These are phyloP conservation scores for Cyclocybe cylindracea DNA, from an alignment of 768 basidiomycete genomes.

Conservation along the genomic window DNA sequence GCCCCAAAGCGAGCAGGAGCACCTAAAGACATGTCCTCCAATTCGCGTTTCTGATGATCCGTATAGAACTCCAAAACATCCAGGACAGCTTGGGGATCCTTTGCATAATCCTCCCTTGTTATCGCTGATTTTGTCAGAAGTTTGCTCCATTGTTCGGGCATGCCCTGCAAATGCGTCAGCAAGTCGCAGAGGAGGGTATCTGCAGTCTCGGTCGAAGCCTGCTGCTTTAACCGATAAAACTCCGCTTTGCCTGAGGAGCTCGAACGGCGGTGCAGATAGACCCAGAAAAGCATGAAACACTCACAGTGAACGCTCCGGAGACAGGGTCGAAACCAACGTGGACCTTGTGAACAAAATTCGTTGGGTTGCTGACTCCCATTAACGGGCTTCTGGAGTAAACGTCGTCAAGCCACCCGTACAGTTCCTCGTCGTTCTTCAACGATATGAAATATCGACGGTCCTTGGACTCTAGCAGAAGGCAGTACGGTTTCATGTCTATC, in stretches of 20 bases:
- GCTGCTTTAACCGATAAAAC: too few relatives aligned
- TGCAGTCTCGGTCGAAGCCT: too few relatives aligned
- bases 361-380: slow-evolving; percentile 92
- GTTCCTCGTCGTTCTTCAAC: slow-evolving; percentile 91
- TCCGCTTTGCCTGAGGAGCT: too few relatives aligned
- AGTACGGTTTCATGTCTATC: slow-evolving; percentile 93
- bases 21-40: slow-evolving; percentile 54
- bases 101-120: slow-evolving; percentile 96
- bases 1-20: slow-evolving; percentile 85
- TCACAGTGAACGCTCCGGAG: slow-evolving; percentile 90
- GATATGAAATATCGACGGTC: slow-evolving; percentile 81
- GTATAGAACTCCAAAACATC: slow-evolving; percentile 99
- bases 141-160: slow-evolving; percentile 97
- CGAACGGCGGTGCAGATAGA: neutral
- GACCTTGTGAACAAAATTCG: slow-evolving; percentile 98
- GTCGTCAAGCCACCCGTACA: slow-evolving; percentile 99
- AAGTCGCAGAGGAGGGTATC: neutral
- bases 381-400: slow-evolving; percentile 90
- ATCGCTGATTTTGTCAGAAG: slow-evolving; percentile 97
- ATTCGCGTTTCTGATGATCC: slow-evolving; percentile 94
- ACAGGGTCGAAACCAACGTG: slow-evolving; percentile 97
- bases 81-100: slow-evolving; percentile 95
- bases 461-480: slow-evolving; percentile 82
- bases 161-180: slow-evolving; percentile 54
- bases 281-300: slow-evolving; percentile 28